A percentile compares a stretch with the other conserved stretches of the same genome.
Conservation (phyloP, 306 rosid genomes). For the Lathyrus sativus region DNA sequence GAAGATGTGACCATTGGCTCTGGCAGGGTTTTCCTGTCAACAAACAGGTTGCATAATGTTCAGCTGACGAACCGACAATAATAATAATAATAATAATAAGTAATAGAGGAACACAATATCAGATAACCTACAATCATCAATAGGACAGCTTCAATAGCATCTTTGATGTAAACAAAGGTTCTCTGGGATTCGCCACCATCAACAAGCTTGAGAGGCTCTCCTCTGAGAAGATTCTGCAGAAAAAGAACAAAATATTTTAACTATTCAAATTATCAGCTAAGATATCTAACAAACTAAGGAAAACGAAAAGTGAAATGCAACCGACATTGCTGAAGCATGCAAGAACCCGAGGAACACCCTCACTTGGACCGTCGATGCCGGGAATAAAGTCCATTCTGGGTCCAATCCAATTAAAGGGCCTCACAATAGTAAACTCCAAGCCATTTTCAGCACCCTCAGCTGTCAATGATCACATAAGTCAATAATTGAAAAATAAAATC, state of each 20-base stretch:
- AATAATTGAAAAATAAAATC: slow-evolving; percentile 2
- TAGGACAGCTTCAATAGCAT: slow-evolving; percentile 95
- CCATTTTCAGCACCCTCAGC: slow-evolving; percentile 99
- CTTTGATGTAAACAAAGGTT: slow-evolving; percentile 91
- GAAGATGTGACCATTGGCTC: slow-evolving; percentile 90
- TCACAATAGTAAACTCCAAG: slow-evolving; percentile 82
- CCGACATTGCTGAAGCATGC: slow-evolving; percentile 95
- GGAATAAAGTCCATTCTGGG: slow-evolving; percentile 99
- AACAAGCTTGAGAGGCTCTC: slow-evolving; percentile 94
- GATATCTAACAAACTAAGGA: neutral
- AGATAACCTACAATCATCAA: slow-evolving; percentile 80
- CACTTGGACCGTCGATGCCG: slow-evolving; percentile 97
- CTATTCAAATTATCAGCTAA: neutral
- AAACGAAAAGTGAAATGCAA: neutral
- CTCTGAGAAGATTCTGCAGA: slow-evolving; percentile 87
- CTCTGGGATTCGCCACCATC: slow-evolving; percentile 98
- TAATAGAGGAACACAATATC: slow-evolving; percentile 18
- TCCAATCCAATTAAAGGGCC: slow-evolving; percentile 98
- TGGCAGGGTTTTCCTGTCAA: slow-evolving; percentile 87
- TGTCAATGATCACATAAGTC: slow-evolving; percentile 36
- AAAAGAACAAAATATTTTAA: slow-evolving; percentile 14
- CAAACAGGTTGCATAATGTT: slow-evolving; percentile 27
- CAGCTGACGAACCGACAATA: slow-evolving; percentile 11
- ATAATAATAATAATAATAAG: slow-evolving; percentile 4
- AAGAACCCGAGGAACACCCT: slow-evolving; percentile 97